Base-by-base conservation (phyloP, 2,329 filamentous ascomycete genomes). In the Aspergillus felis region DNA sequence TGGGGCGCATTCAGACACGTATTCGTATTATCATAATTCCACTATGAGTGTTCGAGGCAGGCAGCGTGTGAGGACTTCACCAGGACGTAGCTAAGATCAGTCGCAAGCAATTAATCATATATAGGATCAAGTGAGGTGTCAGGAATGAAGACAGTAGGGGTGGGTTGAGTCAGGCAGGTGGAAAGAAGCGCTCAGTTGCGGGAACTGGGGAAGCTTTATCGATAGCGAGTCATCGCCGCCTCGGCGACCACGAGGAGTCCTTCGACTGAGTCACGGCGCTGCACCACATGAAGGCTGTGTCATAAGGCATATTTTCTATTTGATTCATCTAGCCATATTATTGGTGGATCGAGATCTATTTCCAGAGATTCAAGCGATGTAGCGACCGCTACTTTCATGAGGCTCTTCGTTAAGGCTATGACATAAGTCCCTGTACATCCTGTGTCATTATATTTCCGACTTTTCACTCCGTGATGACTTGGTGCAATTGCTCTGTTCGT, bases 21-120 rank as follows among this genome's bases (percentile, higher is more conserved):
- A 78, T 78, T 77, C 75, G 75, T 63, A 70, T 64, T 61, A 78
- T 77, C 76, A 78, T 78, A 63, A 60, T 72, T 69, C 59, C 53
- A 51, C 49, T 59, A 51, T 59, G 56, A 51, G 7, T 17, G 32
- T 17, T 38, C 3, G 32, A 38, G 32, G 14, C 14, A 38, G 32
- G 32, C 32, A 38, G 58, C 32, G 29, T 41, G 42, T 27, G 27
- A 55, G 25, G 20, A 24, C 27, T 53, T 17, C 28, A 41, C 8
- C 20, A 44, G 41, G 10, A 44, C 41, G 14, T 44, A 44, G 6
- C 22, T 5, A 44, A 25, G 24, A 25, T 22, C 22, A 25, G 22
- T 12, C 14, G 10, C 17, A 25, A 41, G 24, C 9, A 29, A 51
- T 35, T 9, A 20, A 50, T 25, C 3, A 50, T 29, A 32, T 28